Conservation (phyloP, 495 filamentous ascomycete species). For the Bombardia bombarda region DNA sequence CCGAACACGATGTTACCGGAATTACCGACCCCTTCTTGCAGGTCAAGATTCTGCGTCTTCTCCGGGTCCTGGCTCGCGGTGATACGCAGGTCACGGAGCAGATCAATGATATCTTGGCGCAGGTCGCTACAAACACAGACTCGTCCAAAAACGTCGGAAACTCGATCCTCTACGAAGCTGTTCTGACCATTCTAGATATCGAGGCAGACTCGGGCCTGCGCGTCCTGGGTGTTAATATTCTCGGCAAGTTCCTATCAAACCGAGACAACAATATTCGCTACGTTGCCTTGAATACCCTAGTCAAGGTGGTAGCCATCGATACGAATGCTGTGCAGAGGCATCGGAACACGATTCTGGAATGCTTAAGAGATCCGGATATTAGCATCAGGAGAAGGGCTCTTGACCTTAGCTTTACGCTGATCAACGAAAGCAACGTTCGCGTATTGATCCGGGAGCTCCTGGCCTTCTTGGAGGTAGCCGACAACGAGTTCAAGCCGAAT, state of each 20-base stretch:
- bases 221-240: constrained; percentile 93
- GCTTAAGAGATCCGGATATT: constrained; percentile 95
- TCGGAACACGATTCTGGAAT: constrained; percentile 94
- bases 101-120: constrained; percentile 96
- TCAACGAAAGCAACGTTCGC: constrained; percentile 92
- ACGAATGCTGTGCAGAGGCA: constrained; percentile 96
- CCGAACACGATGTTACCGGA: constrained; percentile 94
- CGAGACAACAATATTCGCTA: constrained; percentile 99
- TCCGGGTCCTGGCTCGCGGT: constrained; percentile 79
- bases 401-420: constrained; percentile 94
- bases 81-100: constrained; percentile 87
- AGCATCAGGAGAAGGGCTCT: constrained; percentile 91
- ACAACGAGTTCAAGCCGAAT: constrained; percentile 95
- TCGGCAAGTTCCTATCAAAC: constrained; percentile 95
- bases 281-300: constrained; percentile 91
- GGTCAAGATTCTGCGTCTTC: constrained; percentile 83
- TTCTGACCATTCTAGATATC: constrained; percentile 94
- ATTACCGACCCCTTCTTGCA: constrained; percentile 99
- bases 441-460: constrained; percentile 87
- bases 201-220: constrained; percentile 91
- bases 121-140: constrained; percentile 97
- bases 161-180: constrained; percentile 94
- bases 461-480: constrained; percentile 90
- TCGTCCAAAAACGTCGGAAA: constrained; percentile 98
- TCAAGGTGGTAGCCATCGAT: constrained; percentile 97